phyloP scores from a whole-genome alignment of 306 rosid genomes.

The Pueraria montana region DNA sequence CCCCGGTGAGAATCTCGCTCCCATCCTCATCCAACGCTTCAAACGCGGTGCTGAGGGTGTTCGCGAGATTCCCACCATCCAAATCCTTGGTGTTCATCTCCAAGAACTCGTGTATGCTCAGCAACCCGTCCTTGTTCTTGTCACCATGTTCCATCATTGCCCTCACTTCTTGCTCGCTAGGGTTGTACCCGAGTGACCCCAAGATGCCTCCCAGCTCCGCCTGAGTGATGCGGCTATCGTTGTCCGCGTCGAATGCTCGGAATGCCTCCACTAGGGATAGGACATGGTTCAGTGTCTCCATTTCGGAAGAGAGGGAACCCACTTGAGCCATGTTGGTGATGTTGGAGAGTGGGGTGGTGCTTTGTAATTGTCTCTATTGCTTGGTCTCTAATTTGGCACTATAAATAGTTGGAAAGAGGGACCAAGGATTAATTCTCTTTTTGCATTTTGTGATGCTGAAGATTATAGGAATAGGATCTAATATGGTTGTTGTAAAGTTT shows the following conservation, averaged over 20 bases:
- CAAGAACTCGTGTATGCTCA: conserved; percentile 59
- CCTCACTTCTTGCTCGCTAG: conserved; percentile 63
- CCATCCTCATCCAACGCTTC: conserved; percentile 64
- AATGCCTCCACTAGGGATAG: conserved; percentile 66
- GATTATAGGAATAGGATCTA: not conserved
- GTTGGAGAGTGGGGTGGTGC: not conserved
- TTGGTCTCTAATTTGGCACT: not conserved
- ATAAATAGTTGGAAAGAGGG: conserved; percentile 36
- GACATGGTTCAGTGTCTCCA: conserved; percentile 66
- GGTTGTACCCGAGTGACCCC: conserved; percentile 73
- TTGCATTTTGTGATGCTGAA: not conserved
- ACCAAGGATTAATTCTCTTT: not conserved
- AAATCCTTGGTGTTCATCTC: conserved; percentile 59
- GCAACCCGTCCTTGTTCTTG: conserved; percentile 66
- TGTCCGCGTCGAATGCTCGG: conserved; percentile 75
- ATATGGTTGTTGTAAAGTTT: no score
- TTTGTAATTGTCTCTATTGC: not conserved
- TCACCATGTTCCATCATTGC: conserved; percentile 77
- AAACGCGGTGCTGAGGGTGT: conserved; percentile 53
- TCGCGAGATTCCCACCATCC: conserved; percentile 58
- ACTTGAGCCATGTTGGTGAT: conserved; percentile 54
- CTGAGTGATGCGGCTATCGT: conserved; percentile 62
- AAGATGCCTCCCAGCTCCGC: conserved; percentile 75
- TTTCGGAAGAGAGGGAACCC: conserved; percentile 57
- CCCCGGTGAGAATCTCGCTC: conserved; percentile 60